Percentiles rank a stretch among this genome's conserved stretches.
phyloP scores from a whole-genome alignment of 2,329 filamentous ascomycete genomes.

The Lecanosticta acicola region DNA sequence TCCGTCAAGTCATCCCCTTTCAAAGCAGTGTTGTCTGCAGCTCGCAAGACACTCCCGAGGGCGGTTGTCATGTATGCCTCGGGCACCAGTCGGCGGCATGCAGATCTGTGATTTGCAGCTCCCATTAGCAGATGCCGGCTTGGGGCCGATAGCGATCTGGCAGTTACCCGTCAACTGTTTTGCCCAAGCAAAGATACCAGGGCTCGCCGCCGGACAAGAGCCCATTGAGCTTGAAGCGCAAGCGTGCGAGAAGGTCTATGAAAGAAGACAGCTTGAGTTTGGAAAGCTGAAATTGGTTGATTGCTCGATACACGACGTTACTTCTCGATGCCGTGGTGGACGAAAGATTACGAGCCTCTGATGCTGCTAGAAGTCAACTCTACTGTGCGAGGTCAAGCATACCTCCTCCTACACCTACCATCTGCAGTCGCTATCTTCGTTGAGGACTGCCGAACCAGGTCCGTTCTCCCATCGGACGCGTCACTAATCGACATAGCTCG shows the following conservation, averaged over 20 bases:
- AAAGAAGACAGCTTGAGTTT: slow-evolving; percentile 8
- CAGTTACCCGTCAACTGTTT: slow-evolving; percentile 4
- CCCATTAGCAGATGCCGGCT: not conserved
- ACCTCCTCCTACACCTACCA: too few species aligned
- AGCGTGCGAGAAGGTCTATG: slow-evolving; percentile 5
- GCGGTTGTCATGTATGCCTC: slow-evolving; percentile 8
- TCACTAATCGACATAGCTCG: too few species aligned
- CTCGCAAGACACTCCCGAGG: slow-evolving; percentile 8
- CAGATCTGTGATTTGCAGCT: not conserved
- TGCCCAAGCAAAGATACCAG: slow-evolving; percentile 12
- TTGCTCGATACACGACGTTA: slow-evolving; percentile 6
- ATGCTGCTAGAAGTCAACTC: too few species aligned
- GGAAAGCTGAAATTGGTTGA: slow-evolving; percentile 10
- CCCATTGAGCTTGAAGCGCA: slow-evolving; percentile 8
- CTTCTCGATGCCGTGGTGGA: too few species aligned
- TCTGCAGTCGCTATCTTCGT: too few species aligned
- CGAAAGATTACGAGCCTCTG: too few species aligned
- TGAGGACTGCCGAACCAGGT: too few species aligned
- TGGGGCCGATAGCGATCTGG: slow-evolving; percentile 3
- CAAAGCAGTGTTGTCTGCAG: slow-evolving; percentile 6
- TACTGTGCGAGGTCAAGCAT: too few species aligned
- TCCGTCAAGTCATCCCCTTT: slow-evolving; percentile 9
- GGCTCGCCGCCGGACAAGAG: slow-evolving; percentile 7
- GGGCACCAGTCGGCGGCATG: slow-evolving; percentile 1
- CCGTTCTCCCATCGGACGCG: too few species aligned